A percentile compares a stretch with the other conserved stretches of the same genome.
Conservation (phyloP, 768 basidiomycete species). For the Boletus rubropictus region DNA sequence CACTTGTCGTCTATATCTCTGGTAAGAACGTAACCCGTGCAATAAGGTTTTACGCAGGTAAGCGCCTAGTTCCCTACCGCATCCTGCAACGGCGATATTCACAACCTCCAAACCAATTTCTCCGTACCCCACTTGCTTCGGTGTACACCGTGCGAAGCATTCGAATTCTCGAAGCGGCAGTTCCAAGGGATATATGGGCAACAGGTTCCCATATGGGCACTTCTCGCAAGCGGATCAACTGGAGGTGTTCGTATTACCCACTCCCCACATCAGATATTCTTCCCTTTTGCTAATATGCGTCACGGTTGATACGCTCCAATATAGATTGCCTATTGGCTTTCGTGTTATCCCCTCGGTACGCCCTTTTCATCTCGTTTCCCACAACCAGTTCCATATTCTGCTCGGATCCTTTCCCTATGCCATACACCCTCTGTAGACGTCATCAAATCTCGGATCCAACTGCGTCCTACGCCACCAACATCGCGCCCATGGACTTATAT, state of each 20-base stretch:
- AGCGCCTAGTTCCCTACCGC: background rate
- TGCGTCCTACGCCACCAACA: conserved; percentile 65
- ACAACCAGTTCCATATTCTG: background rate
- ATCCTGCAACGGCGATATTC: background rate
- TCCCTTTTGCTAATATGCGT: background rate
- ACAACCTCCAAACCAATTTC: background rate
- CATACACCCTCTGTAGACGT: conserved; percentile 52
- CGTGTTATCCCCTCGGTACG: conserved; percentile 82
- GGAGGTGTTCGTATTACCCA: conserved; percentile 63
- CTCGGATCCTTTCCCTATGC: background rate
- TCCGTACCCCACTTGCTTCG: background rate
- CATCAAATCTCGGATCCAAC: conserved; percentile 85
- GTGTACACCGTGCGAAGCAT: conserved; percentile 41
- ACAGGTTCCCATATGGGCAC: conserved; percentile 77
- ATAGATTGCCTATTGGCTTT: conserved; percentile 63
- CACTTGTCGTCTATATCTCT: background rate
- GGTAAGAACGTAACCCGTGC: background rate
- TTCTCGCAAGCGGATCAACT: conserved; percentile 75
- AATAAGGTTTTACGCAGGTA: conserved; percentile 64
- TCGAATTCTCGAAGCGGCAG: conserved; percentile 82
- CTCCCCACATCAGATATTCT: no score
- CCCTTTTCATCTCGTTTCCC: background rate
- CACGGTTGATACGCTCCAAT: background rate
- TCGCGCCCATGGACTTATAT: conserved; percentile 78
- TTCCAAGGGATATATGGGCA: conserved; percentile 60